Percentiles rank a stretch among this genome's conserved stretches.
These are phyloP conservation scores for Dictyostelium firmibasis DNA, from an alignment of 78 protist species.

Conservation along the genomic window DNA sequence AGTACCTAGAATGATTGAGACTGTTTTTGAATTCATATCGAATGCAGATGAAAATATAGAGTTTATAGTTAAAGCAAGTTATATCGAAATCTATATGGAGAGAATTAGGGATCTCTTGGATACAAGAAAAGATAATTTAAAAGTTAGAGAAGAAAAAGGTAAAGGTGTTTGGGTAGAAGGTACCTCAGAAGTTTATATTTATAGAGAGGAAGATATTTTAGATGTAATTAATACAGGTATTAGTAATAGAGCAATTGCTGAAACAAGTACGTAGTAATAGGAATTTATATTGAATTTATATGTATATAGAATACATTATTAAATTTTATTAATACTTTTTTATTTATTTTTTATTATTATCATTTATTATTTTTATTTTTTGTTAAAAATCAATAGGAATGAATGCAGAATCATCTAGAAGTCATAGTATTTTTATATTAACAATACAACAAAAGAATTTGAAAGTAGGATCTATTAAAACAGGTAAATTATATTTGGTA, in stretches of 20 bases:
- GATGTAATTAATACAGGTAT: constrained; percentile 80
- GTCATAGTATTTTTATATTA: constrained; percentile 87
- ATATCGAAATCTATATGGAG: constrained; percentile 94
- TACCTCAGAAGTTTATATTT: constrained; percentile 41
- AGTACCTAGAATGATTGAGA: constrained; percentile 88
- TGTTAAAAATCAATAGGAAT: constrained; percentile 4
- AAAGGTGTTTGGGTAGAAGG: constrained; percentile 86
- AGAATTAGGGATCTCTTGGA: constrained; percentile 90
- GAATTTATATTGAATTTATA: not conserved
- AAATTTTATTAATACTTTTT: no score
- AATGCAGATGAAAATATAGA: constrained; percentile 66
- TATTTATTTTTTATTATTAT: not conserved
- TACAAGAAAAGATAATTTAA: constrained; percentile 46
- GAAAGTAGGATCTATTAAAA: constrained; percentile 37
- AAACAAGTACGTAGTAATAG: constrained; percentile 55
- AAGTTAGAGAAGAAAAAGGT: constrained; percentile 79
- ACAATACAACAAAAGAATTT: constrained; percentile 73
- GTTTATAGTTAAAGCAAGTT: constrained; percentile 84
- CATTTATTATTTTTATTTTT: not conserved
- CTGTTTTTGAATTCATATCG: constrained; percentile 79
- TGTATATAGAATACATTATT: not conserved
- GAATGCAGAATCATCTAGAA: constrained; percentile 86
- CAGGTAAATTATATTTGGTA: constrained; percentile 90
- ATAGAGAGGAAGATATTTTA: constrained; percentile 65
- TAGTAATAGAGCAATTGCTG: constrained; percentile 81